Evolutionary conservation across 1,139 yeast genomes (phyloP).

Genomic region (Arxiozyma heterogenica): DNA sequence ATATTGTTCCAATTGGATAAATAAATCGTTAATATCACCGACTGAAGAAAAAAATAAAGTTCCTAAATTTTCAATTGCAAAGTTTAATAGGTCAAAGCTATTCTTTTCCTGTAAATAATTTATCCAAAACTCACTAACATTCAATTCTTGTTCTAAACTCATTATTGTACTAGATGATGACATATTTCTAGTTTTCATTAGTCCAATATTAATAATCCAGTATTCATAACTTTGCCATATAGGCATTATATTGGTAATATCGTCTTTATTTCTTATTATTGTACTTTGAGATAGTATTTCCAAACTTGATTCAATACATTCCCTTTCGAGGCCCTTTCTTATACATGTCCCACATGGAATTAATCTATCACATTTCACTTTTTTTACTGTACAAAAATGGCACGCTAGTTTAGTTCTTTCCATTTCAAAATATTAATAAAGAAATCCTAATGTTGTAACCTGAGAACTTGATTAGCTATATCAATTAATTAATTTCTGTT

Average conservation of each 20-base stretch:
- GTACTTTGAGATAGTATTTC: not conserved
- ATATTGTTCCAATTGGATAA: constrained; percentile 19
- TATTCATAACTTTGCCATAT: constrained; percentile 27
- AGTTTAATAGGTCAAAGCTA: constrained; percentile 23
- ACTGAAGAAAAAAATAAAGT: constrained; percentile 26
- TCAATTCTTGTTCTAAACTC: constrained; percentile 7
- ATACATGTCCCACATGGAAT: constrained; percentile 29
- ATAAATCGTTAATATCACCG: constrained; percentile 27
- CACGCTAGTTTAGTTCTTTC: constrained; percentile 14
- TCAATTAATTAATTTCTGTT: not conserved
- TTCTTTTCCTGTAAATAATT: constrained; percentile 13
- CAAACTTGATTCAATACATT: constrained; percentile 13
- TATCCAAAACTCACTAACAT: constrained; percentile 12
- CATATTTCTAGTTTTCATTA: constrained; percentile 14
- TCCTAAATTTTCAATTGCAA: constrained; percentile 27
- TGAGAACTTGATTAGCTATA: not conserved
- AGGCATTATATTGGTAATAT: constrained; percentile 12
- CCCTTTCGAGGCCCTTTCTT: constrained; percentile 23
- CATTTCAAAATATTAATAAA: not conserved
- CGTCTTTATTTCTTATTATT: constrained; percentile 1
- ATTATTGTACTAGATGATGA: constrained; percentile 1
- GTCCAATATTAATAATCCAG: constrained; percentile 23
- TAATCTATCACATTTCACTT: constrained; percentile 29
- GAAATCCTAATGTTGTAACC: not conserved
- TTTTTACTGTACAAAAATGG: constrained; percentile 21